Evolutionary conservation across 495 filamentous ascomycete species (phyloP), one percentile per base, ranked within the genome.

Genomic region (Hyphodiscus hymeniophilus): DNA sequence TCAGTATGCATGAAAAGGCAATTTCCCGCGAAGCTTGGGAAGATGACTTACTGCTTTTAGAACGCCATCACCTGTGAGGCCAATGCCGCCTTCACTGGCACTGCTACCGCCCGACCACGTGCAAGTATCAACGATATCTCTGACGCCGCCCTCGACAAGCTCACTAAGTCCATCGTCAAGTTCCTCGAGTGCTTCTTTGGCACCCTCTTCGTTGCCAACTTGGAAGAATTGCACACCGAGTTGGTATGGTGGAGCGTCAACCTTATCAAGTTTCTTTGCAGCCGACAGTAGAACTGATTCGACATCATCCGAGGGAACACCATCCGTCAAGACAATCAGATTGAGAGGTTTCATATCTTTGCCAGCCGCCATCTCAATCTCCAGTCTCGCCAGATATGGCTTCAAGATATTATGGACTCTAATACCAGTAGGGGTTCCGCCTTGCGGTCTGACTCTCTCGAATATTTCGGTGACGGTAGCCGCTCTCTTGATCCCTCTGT

Each of bases 211-310:
- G 24, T 79, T 72, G 39, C 92, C 92, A 45, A 97, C 84, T 68
- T 98, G 92, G 68, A 98, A 92, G 67, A 98, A 96, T 65, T 98
- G 92, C 47, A 98, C 81, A 11, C 94, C 92, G 11, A 96, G 71
- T 67, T 98, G 92, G 73, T 87, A 85, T 20, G 87, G 74, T 26
- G 82, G 78, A 0, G 89, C 90, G 28, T 81, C 72, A 3, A 83
- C 61, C 15, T 61, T 65, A 60, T 96, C 91, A 18, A 98, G 69
- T 51, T 75, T 76, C 63, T 75, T 69, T 0, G 89, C 92, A 0
- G 75, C 71, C 7, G 63, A 58, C 10, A 85, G 67, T 48, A 98
- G 82, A 10, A 85, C 71, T 38, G 66, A 70, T 64, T 94, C 87
- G 1, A 66, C 66, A 54, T 91, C 87, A 55, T 97, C 94, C 2